Conservation (phyloP, 108 stramenopile species). For the Skeletonema marinoi region DNA sequence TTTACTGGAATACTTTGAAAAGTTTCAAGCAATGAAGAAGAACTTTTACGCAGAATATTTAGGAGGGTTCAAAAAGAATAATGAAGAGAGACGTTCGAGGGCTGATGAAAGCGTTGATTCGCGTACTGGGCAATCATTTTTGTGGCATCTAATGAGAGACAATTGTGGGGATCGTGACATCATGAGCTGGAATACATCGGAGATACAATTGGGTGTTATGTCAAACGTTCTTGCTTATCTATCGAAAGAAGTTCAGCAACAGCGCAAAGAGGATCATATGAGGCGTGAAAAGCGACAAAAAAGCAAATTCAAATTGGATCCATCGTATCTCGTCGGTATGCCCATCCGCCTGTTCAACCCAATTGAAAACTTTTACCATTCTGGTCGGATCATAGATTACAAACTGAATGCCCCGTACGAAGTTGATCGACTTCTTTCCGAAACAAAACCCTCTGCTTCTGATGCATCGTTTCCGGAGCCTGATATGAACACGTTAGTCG, state of each 20-base stretch:
- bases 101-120: constrained; percentile 41
- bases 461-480: not conserved
- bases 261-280: constrained; percentile 12
- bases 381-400: constrained; percentile 48
- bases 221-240: constrained; percentile 13
- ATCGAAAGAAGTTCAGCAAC: constrained; percentile 28
- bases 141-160: constrained; percentile 24
- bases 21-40: constrained; percentile 43
- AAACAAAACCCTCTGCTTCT: constrained; percentile 4
- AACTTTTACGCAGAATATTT: constrained; percentile 25
- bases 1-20: constrained; percentile 45
- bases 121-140: constrained; percentile 28
- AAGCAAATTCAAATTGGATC: constrained; percentile 26
- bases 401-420: constrained; percentile 30
- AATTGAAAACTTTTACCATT: constrained; percentile 47
- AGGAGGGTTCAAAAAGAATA: not conserved
- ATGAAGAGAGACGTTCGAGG: constrained; percentile 4
- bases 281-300: constrained; percentile 20
- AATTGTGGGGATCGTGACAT: constrained; percentile 14
- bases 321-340: constrained; percentile 44
- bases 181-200: constrained; percentile 19
- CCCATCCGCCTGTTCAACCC: constrained; percentile 41
- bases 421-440: constrained; percentile 12
- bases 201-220: constrained; percentile 28
- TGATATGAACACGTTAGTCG: constrained; percentile 20